Conservation (phyloP, 2,329 filamentous ascomycete genomes). For the Aspergillus unguis region DNA sequence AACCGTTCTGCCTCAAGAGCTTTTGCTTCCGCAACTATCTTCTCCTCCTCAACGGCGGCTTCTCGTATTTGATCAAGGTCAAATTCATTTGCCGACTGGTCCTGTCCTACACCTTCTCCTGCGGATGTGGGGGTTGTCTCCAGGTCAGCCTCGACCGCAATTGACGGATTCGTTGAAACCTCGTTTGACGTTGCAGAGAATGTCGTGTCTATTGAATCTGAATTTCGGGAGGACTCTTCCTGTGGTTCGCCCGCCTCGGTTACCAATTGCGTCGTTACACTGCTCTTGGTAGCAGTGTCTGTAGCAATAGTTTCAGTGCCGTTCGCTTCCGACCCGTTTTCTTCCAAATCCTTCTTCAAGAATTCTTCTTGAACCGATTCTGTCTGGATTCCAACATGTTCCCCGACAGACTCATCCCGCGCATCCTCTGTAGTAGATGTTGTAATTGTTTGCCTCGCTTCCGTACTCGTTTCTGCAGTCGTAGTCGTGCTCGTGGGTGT, state of each 20-base stretch:
- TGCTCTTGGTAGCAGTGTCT: not conserved
- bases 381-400: not conserved
- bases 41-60: not conserved
- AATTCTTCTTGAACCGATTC: not conserved
- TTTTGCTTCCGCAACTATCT: not conserved
- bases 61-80: slow-evolving; percentile 8
- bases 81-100: not conserved
- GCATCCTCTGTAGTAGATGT: not conserved
- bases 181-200: not conserved
- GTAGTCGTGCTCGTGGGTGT: not conserved
- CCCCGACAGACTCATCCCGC: not conserved
- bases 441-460: too few species aligned
- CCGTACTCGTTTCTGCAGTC: not conserved
- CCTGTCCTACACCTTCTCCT: not conserved
- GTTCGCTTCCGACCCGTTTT: not conserved
- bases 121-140: too few species aligned
- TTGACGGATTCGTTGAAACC: not conserved
- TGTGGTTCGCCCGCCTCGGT: not conserved
- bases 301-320: not conserved
- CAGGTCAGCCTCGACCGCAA: not conserved
- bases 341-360: not conserved
- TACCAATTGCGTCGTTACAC: not conserved
- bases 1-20: not conserved
- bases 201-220: not conserved
- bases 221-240: not conserved